Evolutionary conservation across 495 filamentous ascomycete genomes (phyloP).

Genomic region (Daldinia grandis): DNA sequence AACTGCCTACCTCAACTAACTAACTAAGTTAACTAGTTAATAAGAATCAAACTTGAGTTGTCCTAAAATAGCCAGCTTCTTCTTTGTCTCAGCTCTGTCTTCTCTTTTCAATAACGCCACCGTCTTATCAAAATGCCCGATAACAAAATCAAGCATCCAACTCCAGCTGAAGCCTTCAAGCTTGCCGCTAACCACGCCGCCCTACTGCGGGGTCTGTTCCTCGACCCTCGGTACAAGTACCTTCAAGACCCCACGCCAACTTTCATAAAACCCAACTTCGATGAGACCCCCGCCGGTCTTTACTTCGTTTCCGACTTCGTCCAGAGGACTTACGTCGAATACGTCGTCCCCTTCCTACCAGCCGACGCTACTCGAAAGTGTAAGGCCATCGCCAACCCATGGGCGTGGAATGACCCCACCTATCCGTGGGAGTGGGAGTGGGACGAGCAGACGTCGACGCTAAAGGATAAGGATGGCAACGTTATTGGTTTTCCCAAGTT

Average conservation of each 20-base stretch:
- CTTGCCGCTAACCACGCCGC: constrained; percentile 34
- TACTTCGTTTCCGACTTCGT: constrained; percentile 42
- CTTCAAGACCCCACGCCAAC: constrained; percentile 34
- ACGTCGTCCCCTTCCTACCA: constrained; percentile 42
- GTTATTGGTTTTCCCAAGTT: constrained; percentile 49
- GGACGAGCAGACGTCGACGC: constrained; percentile 42
- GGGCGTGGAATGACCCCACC: constrained; percentile 39
- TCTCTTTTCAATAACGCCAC: neutral
- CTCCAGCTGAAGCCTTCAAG: constrained; percentile 41
- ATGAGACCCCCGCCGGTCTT: constrained; percentile 32
- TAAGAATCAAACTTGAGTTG: neutral
- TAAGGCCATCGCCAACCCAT: constrained; percentile 44
- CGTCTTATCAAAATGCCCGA: constrained; percentile 20
- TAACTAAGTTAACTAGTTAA: neutral
- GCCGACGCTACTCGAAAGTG: constrained; percentile 42
- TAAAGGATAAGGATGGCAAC: constrained; percentile 53
- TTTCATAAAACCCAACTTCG: constrained; percentile 33
- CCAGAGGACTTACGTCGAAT: constrained; percentile 41
- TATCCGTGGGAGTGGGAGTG: constrained; percentile 43
- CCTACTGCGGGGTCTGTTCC: constrained; percentile 38
- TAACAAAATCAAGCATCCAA: constrained; percentile 29
- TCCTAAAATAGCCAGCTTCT: neutral
- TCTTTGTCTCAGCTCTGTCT: neutral
- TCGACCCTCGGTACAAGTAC: constrained; percentile 35
- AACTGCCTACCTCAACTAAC: too few relatives aligned